Evolutionary conservation across 2,329 filamentous ascomycete species (phyloP).

Genomic region (Dactylellina leptospora): DNA sequence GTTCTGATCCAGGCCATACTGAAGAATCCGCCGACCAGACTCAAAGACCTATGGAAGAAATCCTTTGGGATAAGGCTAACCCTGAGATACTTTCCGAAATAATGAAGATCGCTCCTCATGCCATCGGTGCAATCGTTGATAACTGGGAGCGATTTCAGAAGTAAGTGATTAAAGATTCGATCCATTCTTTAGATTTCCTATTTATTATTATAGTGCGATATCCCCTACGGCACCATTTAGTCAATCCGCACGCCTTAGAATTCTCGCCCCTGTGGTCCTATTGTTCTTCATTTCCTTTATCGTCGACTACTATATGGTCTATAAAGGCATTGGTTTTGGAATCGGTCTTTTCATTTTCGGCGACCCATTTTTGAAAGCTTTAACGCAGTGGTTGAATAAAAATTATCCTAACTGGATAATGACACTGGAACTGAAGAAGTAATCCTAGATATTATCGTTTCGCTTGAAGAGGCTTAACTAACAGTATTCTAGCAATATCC

Average conservation of each 20-base stretch:
- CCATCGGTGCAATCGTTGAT: slow-evolving; percentile 68
- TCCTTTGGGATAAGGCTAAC: slow-evolving; percentile 78
- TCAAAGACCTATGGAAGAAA: slow-evolving; percentile 77
- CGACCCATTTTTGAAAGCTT: slow-evolving; percentile 73
- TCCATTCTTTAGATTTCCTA: not conserved
- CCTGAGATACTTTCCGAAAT: slow-evolving; percentile 69
- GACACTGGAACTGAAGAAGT: slow-evolving; percentile 42
- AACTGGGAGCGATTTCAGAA: slow-evolving; percentile 72
- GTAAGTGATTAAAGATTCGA: slow-evolving; percentile 52
- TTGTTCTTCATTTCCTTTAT: slow-evolving; percentile 66
- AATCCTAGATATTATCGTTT: slow-evolving; percentile 58
- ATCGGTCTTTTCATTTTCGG: slow-evolving; percentile 80
- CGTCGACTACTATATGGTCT: slow-evolving; percentile 68
- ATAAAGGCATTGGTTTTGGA: slow-evolving; percentile 72
- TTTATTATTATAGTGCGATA: slow-evolving; percentile 63
- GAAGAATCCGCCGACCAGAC: slow-evolving; percentile 67
- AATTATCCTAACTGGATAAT: slow-evolving; percentile 58
- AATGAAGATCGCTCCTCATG: slow-evolving; percentile 57
- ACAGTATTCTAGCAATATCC: slow-evolving; percentile 66
- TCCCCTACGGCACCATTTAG: slow-evolving; percentile 73
- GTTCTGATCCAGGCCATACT: slow-evolving; percentile 65
- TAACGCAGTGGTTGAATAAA: slow-evolving; percentile 68
- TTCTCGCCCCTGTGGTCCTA: slow-evolving; percentile 66
- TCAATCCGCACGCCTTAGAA: slow-evolving; percentile 63
- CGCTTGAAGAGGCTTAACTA: not conserved